Conservation (phyloP, 2,329 filamentous ascomycete genomes). For the Penicillium palitans region DNA sequence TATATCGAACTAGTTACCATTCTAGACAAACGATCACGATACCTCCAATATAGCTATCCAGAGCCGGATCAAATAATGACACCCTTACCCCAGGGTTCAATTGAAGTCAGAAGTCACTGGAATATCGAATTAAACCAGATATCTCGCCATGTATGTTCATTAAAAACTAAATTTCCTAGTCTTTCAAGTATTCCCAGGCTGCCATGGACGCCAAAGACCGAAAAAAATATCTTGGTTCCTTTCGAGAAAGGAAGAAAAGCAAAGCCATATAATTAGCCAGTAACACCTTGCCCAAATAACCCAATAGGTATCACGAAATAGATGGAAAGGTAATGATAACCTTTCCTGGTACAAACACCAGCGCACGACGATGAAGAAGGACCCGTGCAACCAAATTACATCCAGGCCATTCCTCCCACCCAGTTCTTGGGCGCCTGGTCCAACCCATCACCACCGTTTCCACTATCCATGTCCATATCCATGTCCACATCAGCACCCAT, state of each 20-base stretch:
- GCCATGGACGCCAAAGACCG: background rate
- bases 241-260: background rate
- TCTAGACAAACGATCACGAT: background rate
- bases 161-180: background rate
- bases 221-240: background rate
- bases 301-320: constrained; percentile 1
- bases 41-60: background rate
- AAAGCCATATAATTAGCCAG: background rate
- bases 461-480: constrained; percentile 32
- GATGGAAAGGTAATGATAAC: background rate
- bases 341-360: constrained; percentile 11
- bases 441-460: constrained; percentile 21
- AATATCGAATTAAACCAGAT: background rate
- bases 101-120: background rate
- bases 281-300: background rate
- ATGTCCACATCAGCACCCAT: constrained; percentile 32
- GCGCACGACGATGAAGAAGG: constrained; percentile 4
- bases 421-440: constrained; percentile 24
- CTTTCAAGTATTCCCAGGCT: background rate
- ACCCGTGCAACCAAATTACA: constrained; percentile 20
- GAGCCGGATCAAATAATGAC: background rate
- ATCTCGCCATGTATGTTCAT: background rate
- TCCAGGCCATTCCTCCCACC: constrained; percentile 36
- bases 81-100: background rate
- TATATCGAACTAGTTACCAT: background rate